Base-by-base conservation (phyloP, 768 basidiomycete genomes). In the Leccinellum albellum region DNA sequence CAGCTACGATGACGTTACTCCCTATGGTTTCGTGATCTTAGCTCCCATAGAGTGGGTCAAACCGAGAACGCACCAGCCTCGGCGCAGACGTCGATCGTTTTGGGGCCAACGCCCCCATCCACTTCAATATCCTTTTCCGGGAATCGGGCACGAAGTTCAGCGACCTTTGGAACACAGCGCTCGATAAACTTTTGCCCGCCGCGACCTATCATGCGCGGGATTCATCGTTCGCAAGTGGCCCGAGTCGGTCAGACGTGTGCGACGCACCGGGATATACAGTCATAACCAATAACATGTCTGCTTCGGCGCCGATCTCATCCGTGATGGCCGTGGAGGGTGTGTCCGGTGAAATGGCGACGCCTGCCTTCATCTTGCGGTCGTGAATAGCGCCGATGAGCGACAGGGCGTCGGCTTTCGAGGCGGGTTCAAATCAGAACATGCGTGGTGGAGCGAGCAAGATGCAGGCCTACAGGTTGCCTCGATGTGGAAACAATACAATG, bases 221-320 rank as follows among this genome's bases (percentile, higher is more conserved):
- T 47, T 31, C 40, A 42, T 50, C 47, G 40, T 46, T 17, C n/a
- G 60, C 17, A 32, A 20, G 49, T 24, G 42, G 33, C 40, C 24
- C 6, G 28, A 28, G 28, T 28, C 23, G 32, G 26, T 45, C 6
- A 20, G 17, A 29, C 46, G 45, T 15, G 29, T 24, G 14, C n/a
- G 28, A 53, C 66, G 50, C 61, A 88, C 90, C 96, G 46, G 95
- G 96, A 68, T 92, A 88, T 24, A 99, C 95, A 9, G 96, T 98
- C 96, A 98, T 98, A 65, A 98, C 95, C 59, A 98, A 85, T 32
- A 98, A 81, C 91, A 98, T 92, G 70, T 98, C 95, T 6, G 88
- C 94, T 5, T 82, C 83, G 13, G 84, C 66, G n/a, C 79, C 96
- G 49, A 98, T 79, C 49, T 85, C 85, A 68, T 95, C 87, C 50